phyloP scores from a whole-genome alignment of 352 stramenopile genomes.

The Nothophytophthora sp. region DNA sequence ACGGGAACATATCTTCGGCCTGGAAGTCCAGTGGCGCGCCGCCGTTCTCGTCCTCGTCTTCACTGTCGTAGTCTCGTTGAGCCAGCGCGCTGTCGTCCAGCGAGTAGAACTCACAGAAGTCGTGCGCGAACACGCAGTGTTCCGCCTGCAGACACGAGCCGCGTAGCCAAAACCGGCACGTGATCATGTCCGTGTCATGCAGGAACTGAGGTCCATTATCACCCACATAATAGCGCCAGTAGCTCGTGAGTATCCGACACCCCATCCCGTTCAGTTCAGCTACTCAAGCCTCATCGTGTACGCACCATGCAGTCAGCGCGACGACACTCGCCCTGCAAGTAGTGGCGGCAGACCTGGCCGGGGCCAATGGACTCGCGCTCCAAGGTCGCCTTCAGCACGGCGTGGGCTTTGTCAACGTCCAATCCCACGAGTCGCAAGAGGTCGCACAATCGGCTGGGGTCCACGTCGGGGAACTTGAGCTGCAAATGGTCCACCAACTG shows the following conservation, averaged over 20 bases:
- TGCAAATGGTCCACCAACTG: constrained; percentile 82
- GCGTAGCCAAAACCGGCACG: constrained; percentile 85
- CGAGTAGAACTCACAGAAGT: constrained; percentile 75
- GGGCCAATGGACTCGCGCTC: constrained; percentile 70
- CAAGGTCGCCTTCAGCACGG: constrained; percentile 73
- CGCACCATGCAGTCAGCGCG: constrained; percentile 86
- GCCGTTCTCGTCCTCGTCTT: constrained; percentile 67
- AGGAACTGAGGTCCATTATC: no score
- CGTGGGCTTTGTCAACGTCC: constrained; percentile 75
- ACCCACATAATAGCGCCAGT: constrained; percentile 24
- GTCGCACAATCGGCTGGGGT: constrained; percentile 72
- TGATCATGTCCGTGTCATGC: constrained; percentile 82
- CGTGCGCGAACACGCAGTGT: constrained; percentile 82
- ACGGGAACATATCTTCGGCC: constrained; percentile 82
- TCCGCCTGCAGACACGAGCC: constrained; percentile 77
- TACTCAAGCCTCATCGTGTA: constrained; percentile 21
- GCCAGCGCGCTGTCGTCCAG: constrained; percentile 45
- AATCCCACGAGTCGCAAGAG: constrained; percentile 73
- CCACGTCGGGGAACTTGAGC: constrained; percentile 82
- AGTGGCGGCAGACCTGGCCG: constrained; percentile 81
- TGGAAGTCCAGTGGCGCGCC: constrained; percentile 52
- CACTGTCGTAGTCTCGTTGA: constrained; percentile 72
- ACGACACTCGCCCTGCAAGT: constrained; percentile 78
- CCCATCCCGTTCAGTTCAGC: constrained; percentile 10
- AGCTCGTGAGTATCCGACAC: constrained; percentile 17